Evolutionary conservation across 1,284 basidiomycete genomes (phyloP), one percentile per base, ranked within the genome.

Genomic region (Ustilago curta): DNA sequence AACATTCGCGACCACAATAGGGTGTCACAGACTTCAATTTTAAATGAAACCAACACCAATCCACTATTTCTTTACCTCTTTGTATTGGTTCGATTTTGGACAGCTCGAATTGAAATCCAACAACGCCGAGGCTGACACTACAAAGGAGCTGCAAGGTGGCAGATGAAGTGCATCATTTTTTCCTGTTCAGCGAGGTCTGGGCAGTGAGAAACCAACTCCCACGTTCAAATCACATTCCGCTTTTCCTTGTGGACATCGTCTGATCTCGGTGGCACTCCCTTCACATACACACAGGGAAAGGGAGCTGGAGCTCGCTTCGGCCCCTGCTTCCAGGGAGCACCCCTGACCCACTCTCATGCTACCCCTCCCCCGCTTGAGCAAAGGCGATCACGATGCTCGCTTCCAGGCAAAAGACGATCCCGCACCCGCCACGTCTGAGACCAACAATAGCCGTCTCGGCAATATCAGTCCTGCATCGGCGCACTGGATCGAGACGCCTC

Each of bases 101-200:
- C 40, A 42, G 40, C n/a, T 42, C n/a, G 7, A 21, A 47, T n/a
- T 27, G n/a, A 0, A 7, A 45, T 23, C 42, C 35, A 59, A 63
- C 19, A 69, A 63, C 66, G 66, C 66, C 66, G 60, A 69, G 66
- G 50, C 35, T 35, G n/a, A 47, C 44, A 56, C 35, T 67, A 67
- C 65, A 67, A 61, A 43, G 23, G 9, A 37, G 32, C 54, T 54
- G 56, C 56, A 58, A 35, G 49, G 50, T 54, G 58, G 62, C 62
- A 65, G 40, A 42, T 42, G 40, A 45, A 25, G 23, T 45, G 43
- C 43, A 45, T 19, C n/a, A 27, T 27, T 27, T 27, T 27, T 3
- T 27, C 27, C 7, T 27, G 3, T 27, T 27, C 27, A 27, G 27
- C 27, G 7, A 27, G 27, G 27, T 3, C 3, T 4, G 27, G 27